Conservation (phyloP, 495 filamentous ascomycete species). For the Penicillium waksmanii region DNA sequence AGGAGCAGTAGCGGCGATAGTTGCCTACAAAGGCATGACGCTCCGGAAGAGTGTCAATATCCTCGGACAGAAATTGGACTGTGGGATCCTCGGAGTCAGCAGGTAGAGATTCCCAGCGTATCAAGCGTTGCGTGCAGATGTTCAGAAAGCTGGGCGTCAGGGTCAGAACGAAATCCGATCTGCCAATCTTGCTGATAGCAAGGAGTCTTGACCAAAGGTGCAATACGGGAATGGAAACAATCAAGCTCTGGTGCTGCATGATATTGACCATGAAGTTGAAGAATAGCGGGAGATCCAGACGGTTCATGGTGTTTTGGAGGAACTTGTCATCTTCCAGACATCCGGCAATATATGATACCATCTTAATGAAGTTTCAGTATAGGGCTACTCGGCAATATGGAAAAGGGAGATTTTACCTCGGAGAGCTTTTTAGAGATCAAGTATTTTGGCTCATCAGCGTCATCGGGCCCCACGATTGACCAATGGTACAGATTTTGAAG, state of each 20-base stretch:
- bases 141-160: conserved; percentile 78
- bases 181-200: conserved; percentile 62
- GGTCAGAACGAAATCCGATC: conserved; percentile 66
- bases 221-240: conserved; percentile 90
- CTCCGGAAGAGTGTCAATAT: conserved; percentile 94
- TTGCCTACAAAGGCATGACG: conserved; percentile 97
- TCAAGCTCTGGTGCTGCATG: conserved; percentile 81
- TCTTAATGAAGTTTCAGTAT: conserved; percentile 44
- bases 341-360: conserved; percentile 81
- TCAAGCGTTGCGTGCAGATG: conserved; percentile 73
- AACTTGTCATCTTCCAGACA: conserved; percentile 78
- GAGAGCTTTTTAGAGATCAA: conserved; percentile 90
- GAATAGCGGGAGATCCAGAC: conserved; percentile 73
- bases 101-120: conserved; percentile 84
- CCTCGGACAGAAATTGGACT: conserved; percentile 80
- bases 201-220: conserved; percentile 86
- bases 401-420: conserved; percentile 61
- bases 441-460: conserved; percentile 90
- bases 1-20: conserved; percentile 85
- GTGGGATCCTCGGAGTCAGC: conserved; percentile 79
- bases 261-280: conserved; percentile 78
- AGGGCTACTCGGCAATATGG: neutral
- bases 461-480: conserved; percentile 75
- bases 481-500: conserved; percentile 78
- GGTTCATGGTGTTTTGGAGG: conserved; percentile 52